Evolutionary conservation across 495 filamentous ascomycete species (phyloP).

Genomic region (Aspergillus baeticus): DNA sequence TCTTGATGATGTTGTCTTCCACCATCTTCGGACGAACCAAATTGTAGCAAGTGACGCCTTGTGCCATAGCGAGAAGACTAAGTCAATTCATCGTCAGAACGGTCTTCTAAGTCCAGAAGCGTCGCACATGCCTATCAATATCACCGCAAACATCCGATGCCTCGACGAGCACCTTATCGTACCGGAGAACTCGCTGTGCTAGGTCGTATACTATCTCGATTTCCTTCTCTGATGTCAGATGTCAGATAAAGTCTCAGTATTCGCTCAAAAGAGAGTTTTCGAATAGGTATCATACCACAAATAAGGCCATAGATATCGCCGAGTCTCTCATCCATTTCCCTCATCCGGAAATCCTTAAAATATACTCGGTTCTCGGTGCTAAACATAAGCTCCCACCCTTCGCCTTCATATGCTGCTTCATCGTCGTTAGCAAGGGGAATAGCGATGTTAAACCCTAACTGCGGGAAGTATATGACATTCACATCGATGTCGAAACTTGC

Average conservation of each 20-base stretch:
- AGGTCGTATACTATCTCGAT: slow-evolving; percentile 86
- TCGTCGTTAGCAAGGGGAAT: slow-evolving; percentile 64
- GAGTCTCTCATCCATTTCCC: slow-evolving; percentile 74
- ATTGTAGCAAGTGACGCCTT: slow-evolving; percentile 73
- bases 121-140: slow-evolving; percentile 66
- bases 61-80: slow-evolving; percentile 78
- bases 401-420: slow-evolving; percentile 63
- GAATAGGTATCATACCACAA: slow-evolving; percentile 57
- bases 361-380: slow-evolving; percentile 69
- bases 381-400: slow-evolving; percentile 78
- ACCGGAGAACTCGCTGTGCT: slow-evolving; percentile 66
- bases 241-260: too few relatives aligned
- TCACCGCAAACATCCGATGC: slow-evolving; percentile 81
- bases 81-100: too few relatives aligned
- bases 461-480: slow-evolving; percentile 84
- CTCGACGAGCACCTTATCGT: slow-evolving; percentile 62
- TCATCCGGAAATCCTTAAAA: slow-evolving; percentile 86
- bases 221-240: slow-evolving; percentile 65
- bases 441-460: slow-evolving; percentile 85
- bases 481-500: slow-evolving; percentile 58
- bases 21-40: slow-evolving; percentile 71
- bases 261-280: background rate
- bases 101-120: too few relatives aligned
- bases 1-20: slow-evolving; percentile 67
- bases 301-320: slow-evolving; percentile 86